Percentiles rank a stretch among this genome's conserved stretches.
Evolutionary conservation across 1,284 basidiomycete genomes (phyloP).

Genomic region (Chalciporus piperatoides): DNA sequence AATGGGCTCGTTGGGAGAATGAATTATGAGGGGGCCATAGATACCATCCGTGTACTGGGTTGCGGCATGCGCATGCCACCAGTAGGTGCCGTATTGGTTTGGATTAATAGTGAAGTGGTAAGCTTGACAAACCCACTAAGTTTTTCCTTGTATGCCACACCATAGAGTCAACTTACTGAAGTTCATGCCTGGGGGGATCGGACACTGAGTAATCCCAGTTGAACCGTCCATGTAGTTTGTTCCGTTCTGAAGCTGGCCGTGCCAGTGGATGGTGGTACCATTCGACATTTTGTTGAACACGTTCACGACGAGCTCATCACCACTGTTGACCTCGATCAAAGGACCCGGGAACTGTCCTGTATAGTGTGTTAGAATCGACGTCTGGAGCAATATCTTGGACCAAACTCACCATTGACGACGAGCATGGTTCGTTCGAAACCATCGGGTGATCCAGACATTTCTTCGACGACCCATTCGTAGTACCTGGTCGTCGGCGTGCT

Average conservation of each 20-base stretch:
- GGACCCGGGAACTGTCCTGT: conserved; percentile 34
- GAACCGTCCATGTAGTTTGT: conserved; percentile 37
- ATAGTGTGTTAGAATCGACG: conserved; percentile 2
- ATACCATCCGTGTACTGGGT: conserved; percentile 35
- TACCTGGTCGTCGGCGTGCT: conserved; percentile 30
- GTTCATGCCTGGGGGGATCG: conserved; percentile 33
- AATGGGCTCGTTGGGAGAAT: conserved; percentile 31
- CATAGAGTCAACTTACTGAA: conserved; percentile 22
- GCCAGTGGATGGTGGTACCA: conserved; percentile 33
- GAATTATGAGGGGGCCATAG: conserved; percentile 33
- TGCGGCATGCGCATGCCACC: conserved; percentile 33
- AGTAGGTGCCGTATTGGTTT: conserved; percentile 32
- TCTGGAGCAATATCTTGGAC: background rate
- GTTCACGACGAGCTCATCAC: conserved; percentile 32
- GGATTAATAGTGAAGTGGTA: conserved; percentile 31
- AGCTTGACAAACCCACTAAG: conserved; percentile 18
- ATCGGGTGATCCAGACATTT: conserved; percentile 29
- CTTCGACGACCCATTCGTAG: conserved; percentile 31
- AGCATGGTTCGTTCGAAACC: conserved; percentile 32
- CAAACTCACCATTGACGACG: conserved; percentile 28
- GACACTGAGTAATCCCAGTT: conserved; percentile 32
- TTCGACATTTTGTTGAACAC: conserved; percentile 33
- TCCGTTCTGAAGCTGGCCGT: conserved; percentile 34
- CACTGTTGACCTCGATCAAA: conserved; percentile 32
- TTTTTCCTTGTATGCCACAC: background rate